These are phyloP conservation scores for Talaromyces sp. DNA, from an alignment of 2,329 filamentous ascomycete genomes.

Conservation along the genomic window DNA sequence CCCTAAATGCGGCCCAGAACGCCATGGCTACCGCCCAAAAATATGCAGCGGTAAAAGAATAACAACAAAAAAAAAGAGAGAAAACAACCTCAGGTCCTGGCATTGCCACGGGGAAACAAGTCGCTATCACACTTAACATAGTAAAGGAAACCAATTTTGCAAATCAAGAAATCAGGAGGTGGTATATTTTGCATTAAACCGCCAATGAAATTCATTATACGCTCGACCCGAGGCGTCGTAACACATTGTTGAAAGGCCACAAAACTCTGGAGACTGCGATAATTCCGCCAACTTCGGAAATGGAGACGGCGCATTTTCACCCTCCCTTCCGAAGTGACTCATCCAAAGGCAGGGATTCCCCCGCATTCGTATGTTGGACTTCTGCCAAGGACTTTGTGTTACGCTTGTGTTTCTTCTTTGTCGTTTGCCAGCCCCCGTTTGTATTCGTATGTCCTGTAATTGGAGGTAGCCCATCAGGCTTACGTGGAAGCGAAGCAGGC, in stretches of 20 bases:
- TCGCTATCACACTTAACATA: not conserved
- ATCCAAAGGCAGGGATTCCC: conserved; percentile 36
- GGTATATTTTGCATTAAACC: conserved; percentile 1
- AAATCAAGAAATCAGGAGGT: not conserved
- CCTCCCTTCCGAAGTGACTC: conserved; percentile 43
- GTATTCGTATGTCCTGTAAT: conserved; percentile 14
- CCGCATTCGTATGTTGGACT: conserved; percentile 19
- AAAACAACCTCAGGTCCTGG: not conserved
- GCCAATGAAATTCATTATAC: not conserved
- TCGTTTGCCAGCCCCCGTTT: conserved; percentile 38
- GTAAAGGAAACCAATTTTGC: not conserved
- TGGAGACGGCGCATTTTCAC: not conserved
- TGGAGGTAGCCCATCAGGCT: conserved; percentile 25
- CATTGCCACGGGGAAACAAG: not conserved
- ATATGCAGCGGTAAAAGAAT: conserved; percentile 7
- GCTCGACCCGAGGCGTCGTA: not conserved
- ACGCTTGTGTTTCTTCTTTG: conserved; percentile 39
- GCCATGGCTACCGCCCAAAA: not conserved
- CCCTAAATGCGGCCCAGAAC: conserved; percentile 7
- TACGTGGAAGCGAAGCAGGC: conserved; percentile 21
- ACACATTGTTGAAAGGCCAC: not conserved
- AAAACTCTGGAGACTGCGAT: not conserved
- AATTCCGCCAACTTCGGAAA: not conserved
- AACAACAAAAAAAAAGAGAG: conserved; percentile 12
- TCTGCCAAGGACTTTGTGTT: conserved; percentile 30